Conservation (phyloP, 2,329 filamentous ascomycete genomes). For the Beauveria asiatica region DNA sequence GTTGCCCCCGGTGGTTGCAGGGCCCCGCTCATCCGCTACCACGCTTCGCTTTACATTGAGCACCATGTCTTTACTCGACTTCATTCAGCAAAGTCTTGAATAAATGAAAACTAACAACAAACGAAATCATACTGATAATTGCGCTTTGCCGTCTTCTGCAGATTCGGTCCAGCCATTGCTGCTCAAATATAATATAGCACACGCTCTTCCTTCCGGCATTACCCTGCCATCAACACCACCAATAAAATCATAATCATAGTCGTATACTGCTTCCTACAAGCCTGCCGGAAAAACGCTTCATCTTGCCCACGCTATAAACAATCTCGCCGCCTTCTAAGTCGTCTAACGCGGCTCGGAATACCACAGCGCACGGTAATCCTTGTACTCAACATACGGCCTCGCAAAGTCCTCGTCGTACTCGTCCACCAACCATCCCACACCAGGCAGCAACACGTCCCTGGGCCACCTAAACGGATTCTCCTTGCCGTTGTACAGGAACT, state of each 20-base stretch:
- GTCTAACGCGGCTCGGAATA: background rate
- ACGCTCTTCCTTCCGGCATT: no score
- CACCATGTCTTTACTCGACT: background rate
- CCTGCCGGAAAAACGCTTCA: background rate
- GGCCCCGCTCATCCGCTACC: no score
- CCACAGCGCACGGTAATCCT: constrained; percentile 2
- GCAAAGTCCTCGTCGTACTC: background rate
- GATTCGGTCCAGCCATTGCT: no score
- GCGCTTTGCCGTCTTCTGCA: no score
- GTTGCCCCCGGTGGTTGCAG: no score
- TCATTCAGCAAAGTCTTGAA: background rate
- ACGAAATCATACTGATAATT: background rate
- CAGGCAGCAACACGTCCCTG: background rate
- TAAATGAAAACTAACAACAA: background rate
- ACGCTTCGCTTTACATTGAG: background rate
- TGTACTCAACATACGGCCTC: background rate
- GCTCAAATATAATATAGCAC: no score
- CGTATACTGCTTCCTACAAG: background rate
- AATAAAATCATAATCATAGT: background rate
- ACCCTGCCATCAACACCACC: no score
- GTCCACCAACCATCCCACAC: background rate
- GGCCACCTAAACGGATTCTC: background rate
- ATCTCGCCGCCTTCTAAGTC: no score
- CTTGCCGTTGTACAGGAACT: background rate
- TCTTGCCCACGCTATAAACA: no score